A percentile compares a stretch with the other conserved stretches of the same genome.
Conservation (phyloP, 2,329 filamentous ascomycete species). For the Metarhizium robertsii region DNA sequence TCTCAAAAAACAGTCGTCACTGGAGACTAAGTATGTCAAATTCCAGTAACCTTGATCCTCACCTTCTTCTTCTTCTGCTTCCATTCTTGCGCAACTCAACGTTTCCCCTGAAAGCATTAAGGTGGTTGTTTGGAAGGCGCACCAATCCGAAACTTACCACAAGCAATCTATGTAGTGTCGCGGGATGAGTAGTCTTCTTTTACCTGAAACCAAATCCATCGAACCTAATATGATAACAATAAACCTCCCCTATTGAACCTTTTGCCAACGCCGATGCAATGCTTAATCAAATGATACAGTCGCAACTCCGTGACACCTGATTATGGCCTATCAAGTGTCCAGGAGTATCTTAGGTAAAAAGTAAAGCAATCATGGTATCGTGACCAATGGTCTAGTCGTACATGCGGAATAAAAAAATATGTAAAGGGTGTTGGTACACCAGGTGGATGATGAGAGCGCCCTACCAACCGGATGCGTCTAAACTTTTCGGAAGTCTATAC, state of each 20-base stretch:
- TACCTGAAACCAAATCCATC: constrained; percentile 22
- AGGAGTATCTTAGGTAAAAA: background rate
- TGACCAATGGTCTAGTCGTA: constrained; percentile 35
- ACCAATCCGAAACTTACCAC: constrained; percentile 13
- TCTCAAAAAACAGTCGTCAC: background rate
- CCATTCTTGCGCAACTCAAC: constrained; percentile 12
- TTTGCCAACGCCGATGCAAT: constrained; percentile 50
- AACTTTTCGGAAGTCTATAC: constrained; percentile 48
- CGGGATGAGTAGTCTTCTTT: constrained; percentile 28
- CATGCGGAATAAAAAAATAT: constrained; percentile 18
- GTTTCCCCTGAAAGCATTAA: constrained; percentile 21
- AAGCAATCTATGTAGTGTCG: constrained; percentile 32
- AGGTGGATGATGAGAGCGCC: constrained; percentile 2
- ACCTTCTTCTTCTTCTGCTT: background rate
- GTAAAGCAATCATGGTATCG: constrained; percentile 37
- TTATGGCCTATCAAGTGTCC: constrained; percentile 16
- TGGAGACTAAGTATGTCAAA: background rate
- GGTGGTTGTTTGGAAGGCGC: constrained; percentile 9
- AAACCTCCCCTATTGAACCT: constrained; percentile 21
- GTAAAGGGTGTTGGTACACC: constrained; percentile 11
- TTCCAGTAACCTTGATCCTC: constrained; percentile 1
- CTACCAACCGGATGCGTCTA: constrained; percentile 21
- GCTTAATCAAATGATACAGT: constrained; percentile 34
- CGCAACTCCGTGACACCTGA: constrained; percentile 11
- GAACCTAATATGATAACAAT: constrained; percentile 13